Evolutionary conservation across 106 monocot genomes (phyloP).

Genomic region (Chionographis japonica): DNA sequence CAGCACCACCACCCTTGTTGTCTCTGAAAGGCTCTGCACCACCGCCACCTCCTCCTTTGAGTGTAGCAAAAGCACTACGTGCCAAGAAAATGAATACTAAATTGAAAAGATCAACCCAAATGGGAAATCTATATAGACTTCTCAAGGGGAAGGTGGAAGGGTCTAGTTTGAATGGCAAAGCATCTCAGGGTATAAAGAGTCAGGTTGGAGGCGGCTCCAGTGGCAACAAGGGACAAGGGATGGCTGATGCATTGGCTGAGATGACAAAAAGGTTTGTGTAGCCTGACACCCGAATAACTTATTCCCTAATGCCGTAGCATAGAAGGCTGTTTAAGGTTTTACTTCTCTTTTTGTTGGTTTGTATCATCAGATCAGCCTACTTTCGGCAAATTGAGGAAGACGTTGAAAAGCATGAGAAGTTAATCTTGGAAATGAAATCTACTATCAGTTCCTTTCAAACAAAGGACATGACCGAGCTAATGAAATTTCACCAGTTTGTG

Average conservation of each 20-base stretch:
- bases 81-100: constrained; percentile 29
- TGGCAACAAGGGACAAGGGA: constrained; percentile 29
- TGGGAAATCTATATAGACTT: constrained; percentile 55
- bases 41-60: constrained; percentile 20
- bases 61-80: constrained; percentile 20
- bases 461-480: constrained; percentile 46
- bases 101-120: constrained; percentile 54
- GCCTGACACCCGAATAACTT: not conserved
- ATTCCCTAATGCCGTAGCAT: too few species aligned
- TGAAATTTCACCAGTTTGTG: constrained; percentile 38
- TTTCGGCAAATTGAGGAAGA: constrained; percentile 60
- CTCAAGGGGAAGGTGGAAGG: constrained; percentile 52
- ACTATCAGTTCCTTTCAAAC: constrained; percentile 29
- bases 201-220: constrained; percentile 10
- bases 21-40: constrained; percentile 5
- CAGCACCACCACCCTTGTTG: constrained; percentile 8
- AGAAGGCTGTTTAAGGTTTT: too few species aligned
- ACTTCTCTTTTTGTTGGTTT: not conserved
- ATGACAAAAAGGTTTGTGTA: constrained; percentile 45
- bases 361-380: constrained; percentile 41
- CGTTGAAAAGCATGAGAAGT: constrained; percentile 27
- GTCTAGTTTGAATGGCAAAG: constrained; percentile 22
- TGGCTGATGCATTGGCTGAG: constrained; percentile 70
- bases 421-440: constrained; percentile 35
- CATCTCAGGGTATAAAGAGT: constrained; percentile 17